Evolutionary conservation across 2,329 filamentous ascomycete species (phyloP).

Genomic region (Paecilomyces fulvus): DNA sequence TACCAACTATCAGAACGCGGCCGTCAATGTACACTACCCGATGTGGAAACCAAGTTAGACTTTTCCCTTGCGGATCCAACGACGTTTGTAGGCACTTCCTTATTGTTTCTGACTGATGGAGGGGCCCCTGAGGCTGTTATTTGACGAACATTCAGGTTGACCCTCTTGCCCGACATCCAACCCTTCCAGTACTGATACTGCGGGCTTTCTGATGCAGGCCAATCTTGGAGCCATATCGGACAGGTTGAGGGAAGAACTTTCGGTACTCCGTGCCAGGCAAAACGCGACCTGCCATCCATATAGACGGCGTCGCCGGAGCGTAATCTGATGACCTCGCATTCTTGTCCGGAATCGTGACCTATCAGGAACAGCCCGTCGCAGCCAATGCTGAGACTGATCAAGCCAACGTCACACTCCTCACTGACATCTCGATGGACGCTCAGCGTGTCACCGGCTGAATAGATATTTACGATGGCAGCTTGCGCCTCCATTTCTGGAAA

Average conservation of each 20-base stretch:
- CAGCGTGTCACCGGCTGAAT: slow-evolving; percentile 81
- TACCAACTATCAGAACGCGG: not conserved
- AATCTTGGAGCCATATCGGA: slow-evolving; percentile 62
- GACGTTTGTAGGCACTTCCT: not conserved
- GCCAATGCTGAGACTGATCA: slow-evolving; percentile 80
- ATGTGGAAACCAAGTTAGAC: not conserved
- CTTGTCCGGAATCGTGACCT: slow-evolving; percentile 49
- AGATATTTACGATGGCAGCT: slow-evolving; percentile 90
- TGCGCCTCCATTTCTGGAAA: slow-evolving; percentile 74
- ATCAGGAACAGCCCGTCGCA: slow-evolving; percentile 87
- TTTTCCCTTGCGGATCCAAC: not conserved
- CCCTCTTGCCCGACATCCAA: slow-evolving; percentile 80
- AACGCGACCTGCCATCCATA: slow-evolving; percentile 73
- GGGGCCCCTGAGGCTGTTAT: slow-evolving; percentile 52
- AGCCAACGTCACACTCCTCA: slow-evolving; percentile 66
- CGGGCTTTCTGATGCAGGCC: slow-evolving; percentile 49
- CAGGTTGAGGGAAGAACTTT: slow-evolving; percentile 75
- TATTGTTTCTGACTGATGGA: not conserved
- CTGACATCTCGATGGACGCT: slow-evolving; percentile 92
- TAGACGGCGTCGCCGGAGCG: slow-evolving; percentile 83
- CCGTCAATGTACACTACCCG: not conserved
- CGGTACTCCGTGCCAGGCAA: slow-evolving; percentile 92
- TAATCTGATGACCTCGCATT: slow-evolving; percentile 51
- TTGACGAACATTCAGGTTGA: slow-evolving; percentile 89
- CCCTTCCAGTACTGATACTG: slow-evolving; percentile 63